Evolutionary conservation across 1,284 basidiomycete genomes (phyloP), one percentile per base, ranked within the genome.

Genomic region (Puccinia coronata): DNA sequence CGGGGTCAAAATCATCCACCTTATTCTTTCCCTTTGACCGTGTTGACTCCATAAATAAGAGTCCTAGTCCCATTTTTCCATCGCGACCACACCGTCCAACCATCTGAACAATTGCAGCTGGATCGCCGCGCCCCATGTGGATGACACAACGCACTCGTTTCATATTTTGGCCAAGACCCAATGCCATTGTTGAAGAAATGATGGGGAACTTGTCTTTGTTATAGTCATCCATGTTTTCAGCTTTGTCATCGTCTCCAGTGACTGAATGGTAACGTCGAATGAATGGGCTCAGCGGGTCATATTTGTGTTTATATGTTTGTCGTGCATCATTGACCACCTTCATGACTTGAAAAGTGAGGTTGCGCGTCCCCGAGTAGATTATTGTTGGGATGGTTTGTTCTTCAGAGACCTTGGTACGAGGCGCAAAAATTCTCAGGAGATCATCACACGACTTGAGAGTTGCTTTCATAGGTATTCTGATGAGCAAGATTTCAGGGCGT

Each of bases 301-400:
- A 34, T 25, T 53, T 23, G 2, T 53, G 47, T n/a, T n/a, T 9
- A 1, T 12, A 12, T 16, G 49, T 53, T 11, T 51, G 5, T 11
- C 47, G 34, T 36, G 47, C 28, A 4, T 51, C 41, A 53, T 57
- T 72, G 12, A 57, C 47, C 2, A 41, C 20, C 63, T 67, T 67
- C 63, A 67, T 67, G 11, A 67, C 63, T 36, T 67, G 63, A 28
- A 67, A 47, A 16, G 63, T 67, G 5, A 11, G 8, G 25, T 67
- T 43, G 23, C 36, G 18, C 12, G 3, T 41, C 3, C 36, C 23
- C 9, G 39, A 67, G n/a, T 67, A 67, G 20, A 67, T 67, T 2
- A 67, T 8, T 2, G 63, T 67, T n/a, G 63, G 63, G 4, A 67
- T 39, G 1, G 36, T 67, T 23, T 53, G 9, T 6, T 5, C 34